These are phyloP conservation scores for Candida maesae DNA, from an alignment of 805 yeast genomes.

Conservation along the genomic window DNA sequence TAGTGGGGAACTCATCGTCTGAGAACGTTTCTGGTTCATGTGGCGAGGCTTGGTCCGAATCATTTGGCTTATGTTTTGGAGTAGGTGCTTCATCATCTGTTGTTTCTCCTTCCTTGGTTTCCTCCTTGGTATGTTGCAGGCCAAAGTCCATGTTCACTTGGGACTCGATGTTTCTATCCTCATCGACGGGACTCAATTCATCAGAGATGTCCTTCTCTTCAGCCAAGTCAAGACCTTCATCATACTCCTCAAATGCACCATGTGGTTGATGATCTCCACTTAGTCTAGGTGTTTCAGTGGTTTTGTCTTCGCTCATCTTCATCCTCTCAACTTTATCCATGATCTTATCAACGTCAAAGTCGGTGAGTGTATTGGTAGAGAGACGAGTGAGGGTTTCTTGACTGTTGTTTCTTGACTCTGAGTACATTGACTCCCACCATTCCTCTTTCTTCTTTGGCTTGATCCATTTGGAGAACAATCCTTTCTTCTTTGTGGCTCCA, in stretches of 20 bases:
- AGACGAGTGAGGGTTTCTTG: conserved; percentile 10
- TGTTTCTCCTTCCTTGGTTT: neutral
- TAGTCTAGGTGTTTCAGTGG: neutral
- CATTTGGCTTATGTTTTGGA: neutral
- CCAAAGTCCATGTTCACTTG: too few species aligned
- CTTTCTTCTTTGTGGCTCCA: conserved; percentile 29
- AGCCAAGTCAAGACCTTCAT: conserved; percentile 1
- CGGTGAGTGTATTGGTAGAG: conserved; percentile 2
- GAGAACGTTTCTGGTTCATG: too few species aligned
- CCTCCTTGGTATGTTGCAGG: too few species aligned
- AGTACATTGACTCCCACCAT: conserved; percentile 46
- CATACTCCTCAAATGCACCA: neutral
- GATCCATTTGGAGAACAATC: conserved; percentile 42
- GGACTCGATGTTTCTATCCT: neutral
- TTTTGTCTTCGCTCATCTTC: conserved; percentile 2
- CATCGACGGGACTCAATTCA: conserved; percentile 1
- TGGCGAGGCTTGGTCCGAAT: neutral
- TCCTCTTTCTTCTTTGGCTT: conserved; percentile 50
- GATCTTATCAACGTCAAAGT: conserved; percentile 22
- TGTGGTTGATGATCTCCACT: neutral
- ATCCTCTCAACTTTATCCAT: conserved; percentile 15
- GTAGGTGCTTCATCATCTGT: neutral
- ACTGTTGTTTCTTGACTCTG: conserved; percentile 23
- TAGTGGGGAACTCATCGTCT: conserved; percentile 17
- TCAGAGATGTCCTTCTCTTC: conserved; percentile 5